These are phyloP conservation scores for Bolboschoenus planiculmis DNA, from an alignment of 176 grass and related monocot species.

Conservation along the genomic window DNA sequence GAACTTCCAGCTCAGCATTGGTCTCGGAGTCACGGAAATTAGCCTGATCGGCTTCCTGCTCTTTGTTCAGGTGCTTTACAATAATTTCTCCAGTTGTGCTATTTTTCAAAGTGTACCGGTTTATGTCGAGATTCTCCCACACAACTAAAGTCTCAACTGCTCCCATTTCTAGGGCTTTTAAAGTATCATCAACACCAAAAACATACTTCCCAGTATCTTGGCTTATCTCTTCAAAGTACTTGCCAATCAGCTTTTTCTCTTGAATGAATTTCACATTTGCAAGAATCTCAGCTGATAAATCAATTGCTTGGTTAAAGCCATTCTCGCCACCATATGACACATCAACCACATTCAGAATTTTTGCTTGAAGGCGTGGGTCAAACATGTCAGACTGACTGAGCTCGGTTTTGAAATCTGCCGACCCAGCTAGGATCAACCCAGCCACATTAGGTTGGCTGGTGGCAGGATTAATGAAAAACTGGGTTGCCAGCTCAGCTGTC, in stretches of 20 bases:
- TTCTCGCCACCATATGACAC: slow-evolving; percentile 44
- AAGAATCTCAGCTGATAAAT: slow-evolving; percentile 39
- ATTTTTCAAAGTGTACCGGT: slow-evolving; percentile 27
- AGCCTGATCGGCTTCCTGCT: slow-evolving; percentile 9
- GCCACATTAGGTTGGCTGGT: slow-evolving; percentile 40
- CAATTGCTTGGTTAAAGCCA: slow-evolving; percentile 43
- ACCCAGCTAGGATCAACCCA: slow-evolving; percentile 37
- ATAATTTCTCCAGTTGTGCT: slow-evolving; percentile 27
- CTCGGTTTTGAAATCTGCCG: slow-evolving; percentile 44
- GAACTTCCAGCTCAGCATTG: slow-evolving; percentile 27
- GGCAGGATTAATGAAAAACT: slow-evolving; percentile 40
- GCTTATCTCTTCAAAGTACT: slow-evolving; percentile 46
- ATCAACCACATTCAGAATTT: slow-evolving; percentile 41
- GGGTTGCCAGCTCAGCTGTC: slow-evolving; percentile 40
- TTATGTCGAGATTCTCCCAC: slow-evolving; percentile 44
- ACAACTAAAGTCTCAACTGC: slow-evolving; percentile 39
- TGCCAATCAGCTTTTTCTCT: slow-evolving; percentile 40
- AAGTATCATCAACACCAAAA: slow-evolving; percentile 37
- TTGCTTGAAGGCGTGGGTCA: slow-evolving; percentile 30
- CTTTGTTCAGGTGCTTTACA: slow-evolving; percentile 24
- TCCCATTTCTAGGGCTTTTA: slow-evolving; percentile 41
- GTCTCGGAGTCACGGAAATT: slow-evolving; percentile 10
- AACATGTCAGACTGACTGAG: slow-evolving; percentile 45
- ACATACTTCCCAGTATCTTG: slow-evolving; percentile 45
- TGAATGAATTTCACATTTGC: slow-evolving; percentile 43